These are phyloP conservation scores for Suillus bovinus DNA, from an alignment of 768 basidiomycete genomes.

Conservation along the genomic window DNA sequence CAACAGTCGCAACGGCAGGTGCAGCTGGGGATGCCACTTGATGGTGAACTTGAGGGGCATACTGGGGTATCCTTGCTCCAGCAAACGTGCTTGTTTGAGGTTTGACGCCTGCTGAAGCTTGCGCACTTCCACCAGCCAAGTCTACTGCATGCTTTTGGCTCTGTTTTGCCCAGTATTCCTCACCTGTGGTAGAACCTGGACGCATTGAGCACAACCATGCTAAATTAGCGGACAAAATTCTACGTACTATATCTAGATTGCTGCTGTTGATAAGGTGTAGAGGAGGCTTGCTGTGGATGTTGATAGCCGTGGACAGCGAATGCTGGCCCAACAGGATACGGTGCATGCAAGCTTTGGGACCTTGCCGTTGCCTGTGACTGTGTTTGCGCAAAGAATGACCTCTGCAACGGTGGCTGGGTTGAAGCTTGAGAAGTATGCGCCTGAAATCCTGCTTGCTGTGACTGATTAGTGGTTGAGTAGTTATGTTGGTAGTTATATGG, in stretches of 20 bases:
- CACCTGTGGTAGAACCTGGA: neutral
- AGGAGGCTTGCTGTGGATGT: neutral
- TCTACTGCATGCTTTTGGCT: constrained; percentile 3
- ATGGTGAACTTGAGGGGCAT: neutral
- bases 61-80: neutral
- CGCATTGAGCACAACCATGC: neutral
- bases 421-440: neutral
- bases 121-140: neutral
- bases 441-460: neutral
- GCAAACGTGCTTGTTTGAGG: neutral
- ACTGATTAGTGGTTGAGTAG: neutral
- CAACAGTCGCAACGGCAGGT: neutral
- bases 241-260: neutral
- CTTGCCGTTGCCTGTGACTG: constrained; percentile 6
- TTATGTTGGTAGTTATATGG: neutral
- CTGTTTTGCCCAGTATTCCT: neutral
- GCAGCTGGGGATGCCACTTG: neutral
- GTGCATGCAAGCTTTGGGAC: neutral
- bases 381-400: neutral
- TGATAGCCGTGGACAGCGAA: neutral
- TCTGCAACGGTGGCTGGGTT: neutral
- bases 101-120: neutral
- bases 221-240: neutral
- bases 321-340: neutral
- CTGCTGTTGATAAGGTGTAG: neutral